Conservation (phyloP, 768 basidiomycete species). For the Podaxis pistillaris region DNA sequence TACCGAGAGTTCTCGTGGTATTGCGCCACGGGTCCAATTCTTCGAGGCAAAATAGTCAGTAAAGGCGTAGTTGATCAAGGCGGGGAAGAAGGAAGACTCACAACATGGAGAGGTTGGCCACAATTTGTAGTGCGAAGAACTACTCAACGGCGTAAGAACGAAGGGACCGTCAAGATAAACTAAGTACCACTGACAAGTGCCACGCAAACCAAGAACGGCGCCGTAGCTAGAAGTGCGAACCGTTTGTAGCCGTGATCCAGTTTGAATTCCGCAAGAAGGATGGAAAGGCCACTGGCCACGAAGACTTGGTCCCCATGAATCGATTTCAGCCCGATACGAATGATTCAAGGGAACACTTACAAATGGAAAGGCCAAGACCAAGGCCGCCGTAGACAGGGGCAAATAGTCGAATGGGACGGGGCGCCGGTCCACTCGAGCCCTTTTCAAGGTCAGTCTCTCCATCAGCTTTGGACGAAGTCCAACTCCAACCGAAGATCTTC, state of each 20-base stretch:
- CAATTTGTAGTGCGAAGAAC: slow-evolving; percentile 75
- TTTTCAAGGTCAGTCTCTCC: slow-evolving; percentile 50
- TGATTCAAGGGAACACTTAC: slow-evolving; percentile 36
- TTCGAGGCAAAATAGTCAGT: slow-evolving; percentile 23
- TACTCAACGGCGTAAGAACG: slow-evolving; percentile 23
- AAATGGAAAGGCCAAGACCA: slow-evolving; percentile 62
- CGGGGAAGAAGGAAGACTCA: slow-evolving; percentile 30
- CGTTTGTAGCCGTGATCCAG: slow-evolving; percentile 63
- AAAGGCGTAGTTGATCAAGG: slow-evolving; percentile 19
- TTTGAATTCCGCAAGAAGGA: slow-evolving; percentile 63
- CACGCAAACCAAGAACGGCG: slow-evolving; percentile 75
- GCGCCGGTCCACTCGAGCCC: slow-evolving; percentile 30
- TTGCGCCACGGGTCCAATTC: slow-evolving; percentile 82
- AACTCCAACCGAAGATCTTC: slow-evolving; percentile 42
- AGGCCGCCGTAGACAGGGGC: slow-evolving; percentile 76
- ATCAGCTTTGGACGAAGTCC: slow-evolving; percentile 31
- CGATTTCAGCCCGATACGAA: not conserved
- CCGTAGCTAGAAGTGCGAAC: slow-evolving; percentile 63
- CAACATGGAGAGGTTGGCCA: slow-evolving; percentile 66
- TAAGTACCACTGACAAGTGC: slow-evolving; percentile 50
- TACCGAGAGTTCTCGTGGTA: slow-evolving; percentile 83
- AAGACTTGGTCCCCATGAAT: slow-evolving; percentile 47
- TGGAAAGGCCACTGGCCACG: slow-evolving; percentile 56
- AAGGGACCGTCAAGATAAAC: not conserved
- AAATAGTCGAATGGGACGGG: slow-evolving; percentile 56